phyloP scores from a whole-genome alignment of 768 basidiomycete species.

The Russula abietina region DNA sequence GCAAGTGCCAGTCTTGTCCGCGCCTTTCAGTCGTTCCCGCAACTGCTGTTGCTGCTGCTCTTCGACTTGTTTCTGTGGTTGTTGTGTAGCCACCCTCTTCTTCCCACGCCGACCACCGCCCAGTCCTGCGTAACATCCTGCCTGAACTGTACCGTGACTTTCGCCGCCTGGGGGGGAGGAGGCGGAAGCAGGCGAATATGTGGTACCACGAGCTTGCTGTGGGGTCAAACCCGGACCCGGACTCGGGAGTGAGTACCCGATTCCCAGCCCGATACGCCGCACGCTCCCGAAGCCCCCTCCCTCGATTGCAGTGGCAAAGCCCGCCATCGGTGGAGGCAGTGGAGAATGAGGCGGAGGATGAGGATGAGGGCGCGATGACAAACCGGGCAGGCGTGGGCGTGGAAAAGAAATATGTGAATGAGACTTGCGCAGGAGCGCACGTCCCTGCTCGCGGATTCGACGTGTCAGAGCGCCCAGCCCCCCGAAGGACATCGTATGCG shows the following conservation, averaged over 20 bases:
- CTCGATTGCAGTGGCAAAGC: neutral
- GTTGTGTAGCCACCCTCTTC: neutral
- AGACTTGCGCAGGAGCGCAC: conserved; percentile 21
- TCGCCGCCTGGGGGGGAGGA: neutral
- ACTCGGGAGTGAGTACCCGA: conserved; percentile 22
- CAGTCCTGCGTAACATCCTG: conserved; percentile 19
- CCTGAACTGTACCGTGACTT: conserved; percentile 1
- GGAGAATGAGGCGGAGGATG: neutral
- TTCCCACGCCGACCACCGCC: conserved; percentile 10
- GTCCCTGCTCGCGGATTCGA: conserved; percentile 17
- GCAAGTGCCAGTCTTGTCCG: neutral
- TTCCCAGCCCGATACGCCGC: conserved; percentile 23
- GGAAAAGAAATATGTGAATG: conserved; percentile 12
- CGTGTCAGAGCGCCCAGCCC: conserved; percentile 6
- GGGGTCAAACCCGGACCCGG: conserved; percentile 1
- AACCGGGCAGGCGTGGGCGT: neutral
- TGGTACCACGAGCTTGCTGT: neutral
- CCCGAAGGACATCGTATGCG: neutral
- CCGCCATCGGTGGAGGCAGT: neutral
- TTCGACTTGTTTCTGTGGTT: neutral
- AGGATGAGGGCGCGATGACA: neutral
- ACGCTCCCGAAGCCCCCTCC: conserved; percentile 13
- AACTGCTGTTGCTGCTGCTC: no score
- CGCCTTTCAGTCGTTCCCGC: neutral
- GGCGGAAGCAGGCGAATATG: neutral